Evolutionary conservation across 768 basidiomycete genomes (phyloP).

Genomic region (Boletus sp.): DNA sequence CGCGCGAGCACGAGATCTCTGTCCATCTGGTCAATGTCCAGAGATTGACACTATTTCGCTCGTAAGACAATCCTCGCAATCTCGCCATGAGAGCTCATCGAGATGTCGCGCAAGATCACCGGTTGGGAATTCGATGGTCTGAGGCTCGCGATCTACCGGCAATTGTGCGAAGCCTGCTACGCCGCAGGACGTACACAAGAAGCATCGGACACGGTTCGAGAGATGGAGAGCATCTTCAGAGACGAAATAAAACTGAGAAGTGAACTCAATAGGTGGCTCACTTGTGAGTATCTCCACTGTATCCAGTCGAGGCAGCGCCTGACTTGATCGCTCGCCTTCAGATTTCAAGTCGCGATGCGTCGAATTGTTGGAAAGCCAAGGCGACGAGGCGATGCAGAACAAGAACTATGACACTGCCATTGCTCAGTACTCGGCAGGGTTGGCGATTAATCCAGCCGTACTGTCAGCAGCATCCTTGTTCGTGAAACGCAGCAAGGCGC

Average conservation of each 20-base stretch:
- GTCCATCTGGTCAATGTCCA: slow-evolving; percentile 6
- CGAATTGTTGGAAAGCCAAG: slow-evolving; percentile 2
- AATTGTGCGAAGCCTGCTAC: slow-evolving; percentile 11
- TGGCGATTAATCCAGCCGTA: neutral
- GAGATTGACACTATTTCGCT: slow-evolving; percentile 15
- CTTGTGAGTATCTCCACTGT: slow-evolving; percentile 1
- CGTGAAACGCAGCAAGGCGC: slow-evolving; percentile 16
- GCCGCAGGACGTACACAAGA: neutral
- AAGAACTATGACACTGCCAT: slow-evolving; percentile 5
- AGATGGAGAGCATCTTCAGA: slow-evolving; percentile 5
- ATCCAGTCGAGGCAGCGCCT: too few species aligned
- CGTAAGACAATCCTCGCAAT: slow-evolving; percentile 1
- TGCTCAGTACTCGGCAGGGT: slow-evolving; percentile 10
- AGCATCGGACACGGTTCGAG: neutral
- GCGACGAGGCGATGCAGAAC: slow-evolving; percentile 5
- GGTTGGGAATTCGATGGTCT: slow-evolving; percentile 19
- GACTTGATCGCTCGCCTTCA: neutral
- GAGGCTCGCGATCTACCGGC: slow-evolving; percentile 3
- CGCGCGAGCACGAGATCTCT: slow-evolving; percentile 7
- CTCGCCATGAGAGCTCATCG: neutral
- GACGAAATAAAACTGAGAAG: slow-evolving; percentile 8
- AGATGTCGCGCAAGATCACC: slow-evolving; percentile 5
- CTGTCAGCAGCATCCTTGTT: neutral
- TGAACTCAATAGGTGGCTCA: slow-evolving; percentile 7
- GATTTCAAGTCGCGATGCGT: slow-evolving; percentile 11